Percentiles rank a stretch among this genome's conserved stretches.
phyloP scores from a whole-genome alignment of 2,329 filamentous ascomycete species.

The Colletotrichum tofieldiae region DNA sequence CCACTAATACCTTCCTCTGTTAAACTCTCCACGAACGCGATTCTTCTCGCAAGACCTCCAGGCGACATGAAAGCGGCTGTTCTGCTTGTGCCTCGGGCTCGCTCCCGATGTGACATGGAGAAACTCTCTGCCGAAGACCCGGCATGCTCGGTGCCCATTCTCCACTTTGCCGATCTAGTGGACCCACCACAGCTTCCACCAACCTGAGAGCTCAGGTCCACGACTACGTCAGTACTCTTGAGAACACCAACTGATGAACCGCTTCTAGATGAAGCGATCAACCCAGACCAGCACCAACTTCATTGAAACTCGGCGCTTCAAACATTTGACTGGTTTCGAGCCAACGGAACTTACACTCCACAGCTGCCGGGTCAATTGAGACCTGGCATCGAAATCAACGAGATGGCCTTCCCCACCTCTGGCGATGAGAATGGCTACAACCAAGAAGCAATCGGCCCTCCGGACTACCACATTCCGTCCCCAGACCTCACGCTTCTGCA shows the following conservation, averaged over 20 bases:
- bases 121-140: constrained; percentile 36
- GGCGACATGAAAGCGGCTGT: not conserved
- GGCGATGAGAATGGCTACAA: not conserved
- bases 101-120: constrained; percentile 8
- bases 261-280: not conserved
- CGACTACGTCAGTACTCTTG: constrained; percentile 34
- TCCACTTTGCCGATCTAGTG: constrained; percentile 17
- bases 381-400: constrained; percentile 10
- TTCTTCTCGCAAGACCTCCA: not conserved
- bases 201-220: constrained; percentile 14
- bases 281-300: not conserved
- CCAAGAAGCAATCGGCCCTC: constrained; percentile 10
- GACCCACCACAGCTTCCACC: constrained; percentile 36
- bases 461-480: constrained; percentile 10
- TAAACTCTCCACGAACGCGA: not conserved
- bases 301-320: not conserved
- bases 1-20: not conserved
- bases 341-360: not conserved
- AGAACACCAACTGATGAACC: constrained; percentile 4
- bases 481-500: constrained; percentile 27
- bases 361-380: constrained; percentile 1
- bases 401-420: constrained; percentile 22
- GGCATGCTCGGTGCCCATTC: not conserved
- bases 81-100: not conserved
- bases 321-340: not conserved